A percentile compares a stretch with the other conserved stretches of the same genome.
Conservation (phyloP, 2,329 filamentous ascomycete genomes). For the Podosphaera aphanis region DNA sequence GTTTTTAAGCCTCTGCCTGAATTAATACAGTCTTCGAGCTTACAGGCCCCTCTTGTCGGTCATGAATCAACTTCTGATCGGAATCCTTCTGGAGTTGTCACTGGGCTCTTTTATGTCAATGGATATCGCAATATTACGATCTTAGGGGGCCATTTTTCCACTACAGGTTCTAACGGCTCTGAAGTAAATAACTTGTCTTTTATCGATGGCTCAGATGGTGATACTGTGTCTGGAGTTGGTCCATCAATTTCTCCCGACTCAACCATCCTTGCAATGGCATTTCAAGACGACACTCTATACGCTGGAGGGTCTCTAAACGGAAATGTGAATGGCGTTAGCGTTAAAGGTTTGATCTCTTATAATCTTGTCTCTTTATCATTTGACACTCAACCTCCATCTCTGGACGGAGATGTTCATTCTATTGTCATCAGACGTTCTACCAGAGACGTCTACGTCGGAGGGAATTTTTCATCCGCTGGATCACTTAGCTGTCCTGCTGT, state of each 20-base stretch:
- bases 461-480: slow-evolving; percentile 63
- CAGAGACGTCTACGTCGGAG: slow-evolving; percentile 62
- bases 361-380: slow-evolving; percentile 45
- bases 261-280: slow-evolving; percentile 47
- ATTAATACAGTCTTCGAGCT: slow-evolving; percentile 23
- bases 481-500: slow-evolving; percentile 61
- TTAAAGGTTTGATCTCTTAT: slow-evolving; percentile 61
- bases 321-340: slow-evolving; percentile 31
- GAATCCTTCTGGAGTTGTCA: slow-evolving; percentile 42
- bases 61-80: not conserved
- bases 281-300: slow-evolving; percentile 46
- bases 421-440: slow-evolving; percentile 50
- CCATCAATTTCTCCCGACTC: slow-evolving; percentile 45
- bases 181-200: slow-evolving; percentile 60
- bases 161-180: slow-evolving; percentile 42
- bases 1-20: slow-evolving; percentile 33
- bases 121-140: slow-evolving; percentile 60
- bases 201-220: slow-evolving; percentile 49
- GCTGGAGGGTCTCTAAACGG: slow-evolving; percentile 66
- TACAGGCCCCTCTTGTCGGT: slow-evolving; percentile 7
- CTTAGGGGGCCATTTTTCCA: slow-evolving; percentile 66
- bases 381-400: slow-evolving; percentile 47
- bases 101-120: slow-evolving; percentile 53
- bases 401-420: slow-evolving; percentile 54
- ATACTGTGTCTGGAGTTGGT: slow-evolving; percentile 45